Conservation (phyloP, 805 yeast genomes). For the Wickerhamia fluorescens region DNA sequence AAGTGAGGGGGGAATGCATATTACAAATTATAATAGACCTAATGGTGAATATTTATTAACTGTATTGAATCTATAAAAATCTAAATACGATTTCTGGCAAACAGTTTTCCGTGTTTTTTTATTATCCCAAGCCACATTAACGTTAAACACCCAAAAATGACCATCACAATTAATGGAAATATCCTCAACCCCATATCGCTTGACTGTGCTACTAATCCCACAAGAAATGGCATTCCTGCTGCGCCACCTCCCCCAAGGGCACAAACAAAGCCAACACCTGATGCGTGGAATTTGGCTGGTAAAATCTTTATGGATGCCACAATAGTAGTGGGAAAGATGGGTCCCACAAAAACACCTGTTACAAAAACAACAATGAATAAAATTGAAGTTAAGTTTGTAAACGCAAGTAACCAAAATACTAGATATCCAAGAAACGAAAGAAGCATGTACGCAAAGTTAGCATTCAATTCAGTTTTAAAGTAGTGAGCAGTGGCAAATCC, state of each 20-base stretch:
- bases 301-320: constrained; percentile 55
- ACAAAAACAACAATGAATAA: constrained; percentile 31
- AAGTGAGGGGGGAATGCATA: neutral
- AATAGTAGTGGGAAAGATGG: constrained; percentile 61
- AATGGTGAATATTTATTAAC: too few relatives aligned
- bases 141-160: constrained; percentile 17
- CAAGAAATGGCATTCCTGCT: constrained; percentile 62
- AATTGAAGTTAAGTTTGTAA: constrained; percentile 14
- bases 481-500: constrained; percentile 48
- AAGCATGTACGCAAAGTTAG: constrained; percentile 34
- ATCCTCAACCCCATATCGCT: constrained; percentile 25
- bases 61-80: too few relatives aligned
- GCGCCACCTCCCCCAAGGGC: constrained; percentile 82
- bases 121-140: constrained; percentile 17
- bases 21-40: neutral
- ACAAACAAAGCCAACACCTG: constrained; percentile 68
- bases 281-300: constrained; percentile 53
- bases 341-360: constrained; percentile 47
- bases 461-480: constrained; percentile 41
- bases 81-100: neutral
- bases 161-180: constrained; percentile 24
- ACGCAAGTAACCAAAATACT: constrained; percentile 27
- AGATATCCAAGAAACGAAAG: constrained; percentile 23
- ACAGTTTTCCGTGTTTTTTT: neutral
- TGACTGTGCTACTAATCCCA: constrained; percentile 43